A percentile compares a stretch with the other conserved stretches of the same genome.
These are phyloP conservation scores for Wickerhamiella hasegawae DNA, from an alignment of 805 yeast genomes.

Conservation along the genomic window DNA sequence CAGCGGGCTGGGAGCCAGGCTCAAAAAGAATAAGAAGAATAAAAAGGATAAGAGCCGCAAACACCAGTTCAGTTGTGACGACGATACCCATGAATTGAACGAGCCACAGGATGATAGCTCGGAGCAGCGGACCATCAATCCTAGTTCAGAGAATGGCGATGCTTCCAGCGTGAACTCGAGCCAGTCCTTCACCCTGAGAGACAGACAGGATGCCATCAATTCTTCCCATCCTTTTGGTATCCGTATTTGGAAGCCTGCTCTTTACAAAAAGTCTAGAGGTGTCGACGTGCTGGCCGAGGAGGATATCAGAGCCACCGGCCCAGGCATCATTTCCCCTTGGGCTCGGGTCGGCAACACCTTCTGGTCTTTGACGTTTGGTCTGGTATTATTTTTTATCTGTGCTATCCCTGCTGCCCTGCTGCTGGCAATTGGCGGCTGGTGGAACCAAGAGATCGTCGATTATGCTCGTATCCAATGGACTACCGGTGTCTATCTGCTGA, in stretches of 20 bases:
- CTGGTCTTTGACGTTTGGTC: slow-evolving; percentile 66
- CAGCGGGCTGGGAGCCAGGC: no score
- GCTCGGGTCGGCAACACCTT: slow-evolving; percentile 52
- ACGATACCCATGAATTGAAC: slow-evolving; percentile 8
- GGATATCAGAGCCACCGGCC: slow-evolving; percentile 38
- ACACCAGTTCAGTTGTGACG: slow-evolving; percentile 8
- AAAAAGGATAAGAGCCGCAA: no score
- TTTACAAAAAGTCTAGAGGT: slow-evolving; percentile 82
- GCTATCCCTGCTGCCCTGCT: slow-evolving; percentile 30
- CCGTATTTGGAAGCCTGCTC: slow-evolving; percentile 95
- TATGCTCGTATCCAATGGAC: slow-evolving; percentile 47
- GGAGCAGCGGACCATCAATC: slow-evolving; percentile 13
- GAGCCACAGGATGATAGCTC: no score
- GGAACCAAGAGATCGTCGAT: slow-evolving; percentile 33
- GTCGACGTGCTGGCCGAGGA: slow-evolving; percentile 83
- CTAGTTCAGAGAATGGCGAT: slow-evolving; percentile 20
- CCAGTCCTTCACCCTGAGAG: slow-evolving; percentile 78
- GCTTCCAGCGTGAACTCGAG: slow-evolving; percentile 29
- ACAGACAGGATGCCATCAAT: slow-evolving; percentile 91
- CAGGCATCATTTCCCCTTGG: slow-evolving; percentile 38
- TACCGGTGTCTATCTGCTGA: slow-evolving; percentile 44
- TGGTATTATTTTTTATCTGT: slow-evolving; percentile 39
- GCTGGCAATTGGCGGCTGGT: slow-evolving; percentile 25
- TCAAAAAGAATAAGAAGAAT: no score
- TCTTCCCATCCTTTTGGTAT: slow-evolving; percentile 97